Percentiles rank a stretch among this genome's conserved stretches.
These are phyloP conservation scores for Crithidia fasciculata DNA, from an alignment of 208 protist genomes.

Conservation along the genomic window DNA sequence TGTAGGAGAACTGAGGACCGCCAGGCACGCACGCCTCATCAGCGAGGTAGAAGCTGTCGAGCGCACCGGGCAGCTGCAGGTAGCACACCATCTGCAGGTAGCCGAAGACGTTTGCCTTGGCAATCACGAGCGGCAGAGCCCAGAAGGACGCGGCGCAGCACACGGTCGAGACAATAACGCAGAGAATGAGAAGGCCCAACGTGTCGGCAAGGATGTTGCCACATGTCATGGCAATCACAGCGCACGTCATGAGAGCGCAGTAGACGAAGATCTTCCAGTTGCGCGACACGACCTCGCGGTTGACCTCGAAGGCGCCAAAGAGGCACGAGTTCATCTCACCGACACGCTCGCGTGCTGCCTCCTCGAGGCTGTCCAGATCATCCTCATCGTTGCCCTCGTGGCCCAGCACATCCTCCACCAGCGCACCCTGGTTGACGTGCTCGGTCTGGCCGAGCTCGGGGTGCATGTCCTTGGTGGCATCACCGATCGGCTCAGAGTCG, in stretches of 20 bases:
- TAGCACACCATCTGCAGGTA: conserved; percentile 53
- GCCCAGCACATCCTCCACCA: conserved; percentile 12
- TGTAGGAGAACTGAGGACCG: conserved; percentile 60
- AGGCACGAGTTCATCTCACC: conserved; percentile 30
- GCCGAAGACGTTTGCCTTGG: conserved; percentile 57
- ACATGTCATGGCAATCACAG: conserved; percentile 39
- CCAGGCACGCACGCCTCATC: conserved; percentile 44
- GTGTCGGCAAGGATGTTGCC: conserved; percentile 37
- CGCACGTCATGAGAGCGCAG: conserved; percentile 42
- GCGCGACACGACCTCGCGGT: conserved; percentile 44
- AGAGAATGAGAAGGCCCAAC: conserved; percentile 31
- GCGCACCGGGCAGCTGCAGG: conserved; percentile 40
- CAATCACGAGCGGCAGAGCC: conserved; percentile 49
- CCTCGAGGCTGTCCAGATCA: conserved; percentile 9
- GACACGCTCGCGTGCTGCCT: conserved; percentile 10
- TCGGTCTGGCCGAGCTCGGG: background rate
- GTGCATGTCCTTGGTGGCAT: background rate
- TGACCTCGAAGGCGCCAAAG: conserved; percentile 54
- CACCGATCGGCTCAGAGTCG: background rate
- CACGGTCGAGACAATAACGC: conserved; percentile 32
- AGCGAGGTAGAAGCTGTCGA: conserved; percentile 52
- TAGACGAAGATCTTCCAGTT: conserved; percentile 48
- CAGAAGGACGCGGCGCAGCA: conserved; percentile 46
- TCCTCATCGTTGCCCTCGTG: background rate
- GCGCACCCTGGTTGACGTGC: background rate